Conservation (phyloP, 176 grass and related monocot species). For the Oryza brachyantha region DNA sequence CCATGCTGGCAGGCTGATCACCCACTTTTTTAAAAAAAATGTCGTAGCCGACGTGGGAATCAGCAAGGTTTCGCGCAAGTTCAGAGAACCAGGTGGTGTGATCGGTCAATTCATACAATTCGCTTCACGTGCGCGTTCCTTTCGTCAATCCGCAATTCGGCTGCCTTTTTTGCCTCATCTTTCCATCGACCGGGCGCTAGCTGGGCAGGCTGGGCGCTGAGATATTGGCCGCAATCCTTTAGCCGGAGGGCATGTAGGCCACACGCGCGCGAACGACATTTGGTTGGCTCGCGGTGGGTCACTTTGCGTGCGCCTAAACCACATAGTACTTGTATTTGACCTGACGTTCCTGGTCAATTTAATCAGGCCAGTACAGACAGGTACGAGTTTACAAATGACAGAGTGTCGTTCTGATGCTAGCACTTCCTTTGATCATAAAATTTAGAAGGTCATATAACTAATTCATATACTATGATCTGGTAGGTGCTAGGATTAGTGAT, state of each 20-base stretch:
- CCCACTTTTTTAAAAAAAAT: neutral
- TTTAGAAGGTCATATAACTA: neutral
- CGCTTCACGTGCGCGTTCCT: conserved; percentile 25
- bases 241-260: neutral
- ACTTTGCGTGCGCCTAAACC: neutral
- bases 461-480: neutral
- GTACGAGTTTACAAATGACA: neutral
- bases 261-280: too few species aligned
- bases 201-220: neutral
- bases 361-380: neutral
- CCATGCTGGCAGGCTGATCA: neutral
- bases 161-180: neutral
- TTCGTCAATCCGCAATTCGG: neutral
- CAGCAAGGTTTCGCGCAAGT: neutral
- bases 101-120: neutral
- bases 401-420: too few species aligned
- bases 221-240: neutral
- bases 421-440: too few species aligned
- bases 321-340: conserved; percentile 10
- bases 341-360: neutral
- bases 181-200: neutral
- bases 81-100: conserved; percentile 4
- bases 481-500: neutral
- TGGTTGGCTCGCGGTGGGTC: too few species aligned
- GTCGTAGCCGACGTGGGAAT: neutral